A percentile compares a stretch with the other conserved stretches of the same genome.
Evolutionary conservation across 2,329 filamentous ascomycete species (phyloP).

Genomic region (Aaosphaeria arxii): DNA sequence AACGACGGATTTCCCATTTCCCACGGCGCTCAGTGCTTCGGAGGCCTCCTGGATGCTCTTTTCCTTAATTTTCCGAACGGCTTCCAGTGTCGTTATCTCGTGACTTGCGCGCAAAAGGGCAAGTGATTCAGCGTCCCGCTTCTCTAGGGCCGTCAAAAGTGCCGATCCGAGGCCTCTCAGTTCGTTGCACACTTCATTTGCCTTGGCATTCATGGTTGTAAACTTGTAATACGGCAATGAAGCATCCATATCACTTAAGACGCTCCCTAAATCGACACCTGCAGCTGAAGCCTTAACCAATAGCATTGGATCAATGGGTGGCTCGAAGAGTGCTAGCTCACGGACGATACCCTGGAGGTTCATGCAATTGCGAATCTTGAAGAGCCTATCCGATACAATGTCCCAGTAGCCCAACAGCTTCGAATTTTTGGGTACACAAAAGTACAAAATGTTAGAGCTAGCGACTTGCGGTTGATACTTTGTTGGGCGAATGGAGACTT

Average conservation of each 20-base stretch:
- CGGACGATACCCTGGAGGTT: neutral
- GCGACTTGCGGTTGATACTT: neutral
- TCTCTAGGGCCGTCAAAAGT: neutral
- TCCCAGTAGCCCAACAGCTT: neutral
- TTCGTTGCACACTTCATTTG: neutral
- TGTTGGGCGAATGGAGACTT: neutral
- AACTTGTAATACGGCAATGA: neutral
- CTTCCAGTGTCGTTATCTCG: neutral
- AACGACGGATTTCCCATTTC: neutral
- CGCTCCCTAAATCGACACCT: neutral
- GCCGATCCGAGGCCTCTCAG: neutral
- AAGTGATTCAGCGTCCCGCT: neutral
- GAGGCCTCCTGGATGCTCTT: neutral
- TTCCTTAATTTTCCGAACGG: neutral
- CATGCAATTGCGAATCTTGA: conserved; percentile 1
- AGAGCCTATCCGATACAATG: neutral
- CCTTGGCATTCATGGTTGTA: neutral
- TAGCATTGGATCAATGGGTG: neutral
- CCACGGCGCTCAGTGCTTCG: neutral
- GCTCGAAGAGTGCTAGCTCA: neutral
- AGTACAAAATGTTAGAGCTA: neutral
- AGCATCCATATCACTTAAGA: neutral
- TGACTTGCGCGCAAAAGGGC: neutral
- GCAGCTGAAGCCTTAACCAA: neutral
- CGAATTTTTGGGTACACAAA: neutral